phyloP scores from a whole-genome alignment of 345 rosid genomes.

The Camelina laxa region DNA sequence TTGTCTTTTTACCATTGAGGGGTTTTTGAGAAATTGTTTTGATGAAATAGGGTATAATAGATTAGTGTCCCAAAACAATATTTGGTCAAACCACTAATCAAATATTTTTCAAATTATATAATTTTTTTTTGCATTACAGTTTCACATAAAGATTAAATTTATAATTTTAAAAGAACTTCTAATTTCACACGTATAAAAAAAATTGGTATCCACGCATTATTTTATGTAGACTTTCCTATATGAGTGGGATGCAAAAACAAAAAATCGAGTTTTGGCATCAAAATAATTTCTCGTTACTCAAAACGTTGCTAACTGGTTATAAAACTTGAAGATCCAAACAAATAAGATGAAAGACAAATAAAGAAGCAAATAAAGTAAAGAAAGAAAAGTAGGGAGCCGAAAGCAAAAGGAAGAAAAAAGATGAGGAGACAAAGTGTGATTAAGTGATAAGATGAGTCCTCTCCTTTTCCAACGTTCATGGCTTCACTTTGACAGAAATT shows the following conservation, averaged over 20 bases:
- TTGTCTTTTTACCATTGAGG: no score
- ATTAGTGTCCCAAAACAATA: no score
- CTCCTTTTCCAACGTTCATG: slow-evolving; percentile 34
- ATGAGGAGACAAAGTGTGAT: slow-evolving; percentile 38
- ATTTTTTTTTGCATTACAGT: not conserved
- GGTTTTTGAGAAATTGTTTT: no score
- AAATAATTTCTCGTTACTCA: not conserved
- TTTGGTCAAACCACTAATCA: slow-evolving; percentile 14
- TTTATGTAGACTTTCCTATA: no score
- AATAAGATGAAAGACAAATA: slow-evolving; percentile 5
- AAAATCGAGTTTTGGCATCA: no score
- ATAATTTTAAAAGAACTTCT: not conserved
- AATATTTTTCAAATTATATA: slow-evolving; percentile 3
- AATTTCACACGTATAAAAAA: not conserved
- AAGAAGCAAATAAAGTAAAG: slow-evolving; percentile 21
- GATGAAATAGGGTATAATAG: no score
- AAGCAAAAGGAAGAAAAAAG: slow-evolving; percentile 39
- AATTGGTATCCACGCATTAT: not conserved
- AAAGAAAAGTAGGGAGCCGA: slow-evolving; percentile 32
- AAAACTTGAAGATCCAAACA: not conserved
- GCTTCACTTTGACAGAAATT: slow-evolving; percentile 14
- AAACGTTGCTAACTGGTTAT: slow-evolving; percentile 19
- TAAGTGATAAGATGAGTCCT: slow-evolving; percentile 37
- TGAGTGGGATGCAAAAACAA: no score
- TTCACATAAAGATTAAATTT: slow-evolving; percentile 1